Base-by-base conservation (phyloP, 768 basidiomycete genomes). In the Tylopilus cervinicoccineus region DNA sequence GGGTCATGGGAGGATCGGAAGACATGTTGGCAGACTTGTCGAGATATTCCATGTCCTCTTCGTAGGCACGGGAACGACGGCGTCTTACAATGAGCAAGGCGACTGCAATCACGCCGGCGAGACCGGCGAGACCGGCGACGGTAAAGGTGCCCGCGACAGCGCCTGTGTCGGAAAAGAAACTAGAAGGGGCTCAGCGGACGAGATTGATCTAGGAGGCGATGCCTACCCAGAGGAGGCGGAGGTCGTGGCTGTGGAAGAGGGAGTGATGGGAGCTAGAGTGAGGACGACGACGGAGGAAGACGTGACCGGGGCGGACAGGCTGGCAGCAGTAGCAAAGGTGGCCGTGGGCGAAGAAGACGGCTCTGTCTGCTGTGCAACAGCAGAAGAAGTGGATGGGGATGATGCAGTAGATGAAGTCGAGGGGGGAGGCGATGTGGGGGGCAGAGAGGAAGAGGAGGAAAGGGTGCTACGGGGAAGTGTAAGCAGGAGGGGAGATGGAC, bases 81-180 rank as follows among this genome's bases (percentile, higher is more conserved):
- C 65, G 65, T 53, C 57, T 65, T 31, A 59, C 54, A 43, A 67
- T 54, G 46, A 70, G 34, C 43, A 69, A 48, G 5, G 57, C 50
- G 39, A 56, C 50, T 26, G 60, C 66, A 19, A 68, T 54, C 41
- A 75, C 24, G 17, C 64, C 53, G 17, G 63, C 69, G 36, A 72
- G 12, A 17, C 51, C 63, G 8, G 73, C 48, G 3, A 79, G 53
- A 40, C 70, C 73, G 44, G 71, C 66, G 47, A 69, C 63, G 33
- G 71, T 65, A 50, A 78, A 79, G 0, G 70, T 72, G 33, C 70
- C 74, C 0, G 72, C 77, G 17, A 77, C 73, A 0, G 74, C 77
- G 29, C 68, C 72, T 43, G 69, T 74, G 53, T 75, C 71, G 38
- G 66, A 53, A 54, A 76, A 71, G 68, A 79, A 79, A 49, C 77